Base-by-base conservation (phyloP, 352 stramenopile genomes). In the Stephanocyclus meneghinianus region DNA sequence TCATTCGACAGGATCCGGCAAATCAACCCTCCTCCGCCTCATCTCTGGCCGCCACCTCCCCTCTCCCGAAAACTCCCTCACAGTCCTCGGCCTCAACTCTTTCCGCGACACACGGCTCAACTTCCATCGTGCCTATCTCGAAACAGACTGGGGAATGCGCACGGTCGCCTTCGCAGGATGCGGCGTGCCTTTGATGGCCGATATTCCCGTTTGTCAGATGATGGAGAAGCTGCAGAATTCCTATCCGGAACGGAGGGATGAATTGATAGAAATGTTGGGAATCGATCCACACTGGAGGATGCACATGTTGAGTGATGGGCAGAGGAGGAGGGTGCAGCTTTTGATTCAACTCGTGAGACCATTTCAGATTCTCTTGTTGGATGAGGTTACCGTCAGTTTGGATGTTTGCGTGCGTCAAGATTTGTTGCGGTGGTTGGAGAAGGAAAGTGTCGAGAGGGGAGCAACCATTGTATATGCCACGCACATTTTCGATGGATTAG, bases 401-500 rank as follows among this genome's bases (percentile, higher is more conserved):
- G 97, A 99, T 88, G 95, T 98, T 61, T 95, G 98, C 68, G 96
- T 96, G 16, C 91, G 96, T 35, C 93, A 97, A 61, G 97, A 98
- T 83, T 90, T 98, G 42, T 83, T 99, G 6, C 71, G 88, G 50
- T 98, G 97, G 81, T 81, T 99, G 7, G 95, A 97, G 48, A 76
- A 80, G n/a, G 94, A 97, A 79, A 92, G 80, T 35, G 87, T 94
- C 18, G 78, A 90, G 68, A 79, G 90, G 15, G 86, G 87, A n/a
- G 87, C 88, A 8, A 95, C 92, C 5, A 92, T 95, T 62, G 67
- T 95, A 6, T 95, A 95, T 81, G 94, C 94, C 5, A 97, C 97
- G 13, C 97, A 99, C 88, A 99, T 99, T 69, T 99, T 99, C 86
- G 97, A 99, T 84, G 96, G 96, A 53, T 94, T 98, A 61, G 97